Conservation (phyloP, 176 grass and related monocot genomes). For the Avena insularis region DNA sequence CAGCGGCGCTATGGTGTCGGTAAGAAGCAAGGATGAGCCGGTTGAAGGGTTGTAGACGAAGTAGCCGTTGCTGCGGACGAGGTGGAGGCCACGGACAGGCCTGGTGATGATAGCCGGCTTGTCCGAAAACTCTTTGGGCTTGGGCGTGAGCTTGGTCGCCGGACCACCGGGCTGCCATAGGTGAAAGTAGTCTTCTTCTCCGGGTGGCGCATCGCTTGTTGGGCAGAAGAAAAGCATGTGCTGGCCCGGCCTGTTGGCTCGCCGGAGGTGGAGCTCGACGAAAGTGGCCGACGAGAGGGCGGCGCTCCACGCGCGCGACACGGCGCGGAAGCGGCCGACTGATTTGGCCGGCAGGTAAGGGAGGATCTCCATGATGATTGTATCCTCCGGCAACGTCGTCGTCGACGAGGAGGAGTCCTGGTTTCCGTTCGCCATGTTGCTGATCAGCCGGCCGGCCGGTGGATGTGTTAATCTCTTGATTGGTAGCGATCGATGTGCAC, state of each 20-base stretch:
- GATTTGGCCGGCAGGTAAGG: slow-evolving; percentile 2
- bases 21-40: not conserved
- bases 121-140: not conserved
- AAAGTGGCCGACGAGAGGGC: not conserved
- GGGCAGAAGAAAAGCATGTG: not conserved
- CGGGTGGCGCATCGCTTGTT: not conserved
- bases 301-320: not conserved
- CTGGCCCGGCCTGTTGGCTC: not conserved
- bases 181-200: not conserved
- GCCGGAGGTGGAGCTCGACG: not conserved
- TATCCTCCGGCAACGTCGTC: not conserved
- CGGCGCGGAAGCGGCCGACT: not conserved
- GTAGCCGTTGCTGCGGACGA: not conserved
- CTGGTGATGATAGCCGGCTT: not conserved
- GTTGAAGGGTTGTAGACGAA: not conserved
- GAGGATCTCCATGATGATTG: slow-evolving; percentile 2
- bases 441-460: not conserved
- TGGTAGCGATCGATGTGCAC: not conserved
- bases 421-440: not conserved
- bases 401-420: not conserved
- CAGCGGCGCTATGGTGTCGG: not conserved
- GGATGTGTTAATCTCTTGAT: not conserved
- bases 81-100: slow-evolving; percentile 7
- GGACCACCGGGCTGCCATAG: not conserved
- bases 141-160: not conserved